Base-by-base conservation (phyloP, 371 early-diverging fungal genomes). In the Capillidium heterosporum region DNA sequence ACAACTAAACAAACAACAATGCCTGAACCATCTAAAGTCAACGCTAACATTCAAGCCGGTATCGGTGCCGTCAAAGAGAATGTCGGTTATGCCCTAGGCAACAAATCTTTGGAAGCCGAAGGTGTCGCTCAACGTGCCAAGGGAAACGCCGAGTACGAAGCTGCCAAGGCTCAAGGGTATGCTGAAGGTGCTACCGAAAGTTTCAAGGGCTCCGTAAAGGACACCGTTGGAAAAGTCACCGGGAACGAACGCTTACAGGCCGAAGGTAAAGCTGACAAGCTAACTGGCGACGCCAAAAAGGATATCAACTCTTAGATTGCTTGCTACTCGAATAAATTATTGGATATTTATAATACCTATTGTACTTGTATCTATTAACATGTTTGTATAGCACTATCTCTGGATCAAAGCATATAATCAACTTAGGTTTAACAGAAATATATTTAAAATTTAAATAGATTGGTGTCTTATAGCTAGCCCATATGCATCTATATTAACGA, bases 61-160 rank as follows among this genome's bases (percentile, higher is more conserved):
- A 35, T n/a, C 46, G 46, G 46, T 5, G n/a, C 21, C 46, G 24
- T 44, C 46, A 44, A 44, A 44, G 50, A 74, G 21, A 63, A 64
- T n/a, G 50, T 66, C 15, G 74, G 73, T 17, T 59, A 58, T n/a
- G 65, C 66, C 23, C 47, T 68, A 4, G 71, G 71, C 40, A 67
- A 73, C 50, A 60, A 59, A 28, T 31, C 52, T 29, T 35, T 70
- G 60, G 57, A 73, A 62, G 63, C 67, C 7, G 59, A 71, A 59
- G 72, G 73, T 2, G 60, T 65, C 23, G 15, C 65, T 10, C 70
- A 73, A 61, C 57, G 60, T 17, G 54, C 63, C 17, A 3, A 54
- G 8, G 66, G 63, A 15, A 44, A 60, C 26, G 35, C 48, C n/a
- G 24, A 44, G n/a, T 24, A 44, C 8, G 49, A 60, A 28, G 48